Conservation (phyloP, 2,329 filamentous ascomycete genomes). For the Zymoseptoria pseudotritici region DNA sequence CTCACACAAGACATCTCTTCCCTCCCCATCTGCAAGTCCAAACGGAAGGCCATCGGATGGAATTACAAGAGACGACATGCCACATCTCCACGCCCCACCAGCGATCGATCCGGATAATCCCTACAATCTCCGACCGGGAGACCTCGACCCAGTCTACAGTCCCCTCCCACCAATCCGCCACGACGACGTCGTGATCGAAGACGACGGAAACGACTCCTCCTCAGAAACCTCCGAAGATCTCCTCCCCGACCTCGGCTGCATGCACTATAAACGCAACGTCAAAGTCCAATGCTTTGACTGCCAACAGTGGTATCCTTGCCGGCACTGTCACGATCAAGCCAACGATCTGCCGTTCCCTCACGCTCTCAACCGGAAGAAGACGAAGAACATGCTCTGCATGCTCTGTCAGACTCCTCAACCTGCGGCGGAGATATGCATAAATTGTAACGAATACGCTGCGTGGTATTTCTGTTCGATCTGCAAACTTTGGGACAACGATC, state of each 20-base stretch:
- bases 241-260: slow-evolving; percentile 60
- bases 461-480: slow-evolving; percentile 92
- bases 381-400: slow-evolving; percentile 97
- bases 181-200: slow-evolving; percentile 27
- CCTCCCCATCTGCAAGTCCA: slow-evolving; percentile 4
- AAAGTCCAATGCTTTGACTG: slow-evolving; percentile 91
- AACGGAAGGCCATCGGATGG: not conserved
- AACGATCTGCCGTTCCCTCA: slow-evolving; percentile 44
- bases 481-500: slow-evolving; percentile 95
- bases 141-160: slow-evolving; percentile 29
- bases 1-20: slow-evolving; percentile 12
- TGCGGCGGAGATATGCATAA: slow-evolving; percentile 67
- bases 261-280: slow-evolving; percentile 91
- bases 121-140: slow-evolving; percentile 28
- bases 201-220: slow-evolving; percentile 30
- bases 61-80: slow-evolving; percentile 1
- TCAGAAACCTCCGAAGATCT: slow-evolving; percentile 43
- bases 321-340: slow-evolving; percentile 90
- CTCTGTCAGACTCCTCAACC: slow-evolving; percentile 78
- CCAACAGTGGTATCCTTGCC: slow-evolving; percentile 86
- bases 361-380: slow-evolving; percentile 69
- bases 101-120: slow-evolving; percentile 30
- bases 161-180: slow-evolving; percentile 22
- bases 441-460: slow-evolving; percentile 69
- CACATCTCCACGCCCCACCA: slow-evolving; percentile 10